Conservation (phyloP, 495 filamentous ascomycete species). For the Penicillium fimorum region DNA sequence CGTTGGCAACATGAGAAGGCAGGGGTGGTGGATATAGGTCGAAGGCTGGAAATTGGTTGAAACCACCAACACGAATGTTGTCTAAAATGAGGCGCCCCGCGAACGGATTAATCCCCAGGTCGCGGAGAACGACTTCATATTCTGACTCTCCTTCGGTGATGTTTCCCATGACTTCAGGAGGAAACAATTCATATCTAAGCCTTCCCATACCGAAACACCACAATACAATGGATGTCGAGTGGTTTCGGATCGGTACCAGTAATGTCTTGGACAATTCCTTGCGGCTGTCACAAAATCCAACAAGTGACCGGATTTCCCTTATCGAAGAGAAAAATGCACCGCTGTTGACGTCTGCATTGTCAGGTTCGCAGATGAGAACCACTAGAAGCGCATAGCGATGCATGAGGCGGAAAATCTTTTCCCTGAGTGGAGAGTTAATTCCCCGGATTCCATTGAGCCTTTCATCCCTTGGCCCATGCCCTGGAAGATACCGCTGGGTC, state of each 20-base stretch:
- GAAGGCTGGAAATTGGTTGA: not conserved
- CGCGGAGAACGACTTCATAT: conserved; percentile 73
- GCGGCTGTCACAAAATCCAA: not conserved
- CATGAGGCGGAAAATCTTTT: conserved; percentile 56
- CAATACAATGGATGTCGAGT: not conserved
- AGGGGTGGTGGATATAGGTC: not conserved
- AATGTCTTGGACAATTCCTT: not conserved
- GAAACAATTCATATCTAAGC: not conserved
- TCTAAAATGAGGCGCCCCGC: conserved; percentile 70
- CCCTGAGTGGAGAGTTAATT: conserved; percentile 45
- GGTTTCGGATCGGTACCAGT: not conserved
- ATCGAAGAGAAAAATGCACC: not conserved
- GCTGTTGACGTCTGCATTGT: not conserved
- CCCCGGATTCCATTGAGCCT: not conserved
- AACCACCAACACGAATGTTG: conserved; percentile 20
- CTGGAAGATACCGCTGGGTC: conserved; percentile 68
- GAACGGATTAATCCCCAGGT: conserved; percentile 75
- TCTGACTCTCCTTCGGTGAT: conserved; percentile 2
- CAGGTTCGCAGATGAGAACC: conserved; percentile 54
- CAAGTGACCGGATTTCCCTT: not conserved
- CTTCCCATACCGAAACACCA: conserved; percentile 1
- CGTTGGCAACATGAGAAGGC: not conserved
- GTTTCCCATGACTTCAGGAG: not conserved
- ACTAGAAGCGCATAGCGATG: conserved; percentile 66
- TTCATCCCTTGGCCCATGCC: conserved; percentile 37